Evolutionary conservation across 345 rosid genomes (phyloP), one percentile per base, ranked within the genome.

Genomic region (Odontarrhena argentea): DNA sequence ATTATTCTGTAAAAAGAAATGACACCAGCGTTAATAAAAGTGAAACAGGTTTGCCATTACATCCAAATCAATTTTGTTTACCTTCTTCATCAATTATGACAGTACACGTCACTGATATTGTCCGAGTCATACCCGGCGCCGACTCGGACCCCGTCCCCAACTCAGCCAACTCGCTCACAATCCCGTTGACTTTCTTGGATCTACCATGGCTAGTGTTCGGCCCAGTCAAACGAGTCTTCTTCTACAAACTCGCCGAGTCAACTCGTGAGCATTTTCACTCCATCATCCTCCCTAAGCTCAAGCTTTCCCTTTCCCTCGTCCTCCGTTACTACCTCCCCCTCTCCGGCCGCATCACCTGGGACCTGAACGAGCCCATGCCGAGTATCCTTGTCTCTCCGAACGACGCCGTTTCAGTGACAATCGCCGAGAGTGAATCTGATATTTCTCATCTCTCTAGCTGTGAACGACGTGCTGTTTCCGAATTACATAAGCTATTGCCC

Each of bases 321-420:
- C 83, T 81, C 70, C 37, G 10, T 37, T 56, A 34, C 55, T 76
- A 57, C 49, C 77, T 77, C 37, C 83, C 81, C 32, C 60, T 79
- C 46, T 34, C 72, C 6, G 81, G 83, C 13, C 43, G 32, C 62
- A 12, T 82, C 59, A 47, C 8, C 0, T 74, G 77, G 79, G 41
- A 59, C 4, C 24, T 18, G 7, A 12, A 38, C 12, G 53, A 69
- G 5, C 14, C 59, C 2, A 53, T 63, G 2, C 81, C 83, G 2
- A 9, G 32, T 67, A 64, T 77, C 50, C 22, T 60, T 11, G 71
- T 60, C 62, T 5, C 68, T 12, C 60, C 36, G 0, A 35, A 43
- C 6, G 80, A 79, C 15, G 67, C 58, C 22, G 80, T 82, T 42
- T 47, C 58, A 0, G 7, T 77, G 36, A 79, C 73, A 0, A 13